These are phyloP conservation scores for Pyrenula massariospora DNA, from an alignment of 495 filamentous ascomycete genomes.

Conservation along the genomic window DNA sequence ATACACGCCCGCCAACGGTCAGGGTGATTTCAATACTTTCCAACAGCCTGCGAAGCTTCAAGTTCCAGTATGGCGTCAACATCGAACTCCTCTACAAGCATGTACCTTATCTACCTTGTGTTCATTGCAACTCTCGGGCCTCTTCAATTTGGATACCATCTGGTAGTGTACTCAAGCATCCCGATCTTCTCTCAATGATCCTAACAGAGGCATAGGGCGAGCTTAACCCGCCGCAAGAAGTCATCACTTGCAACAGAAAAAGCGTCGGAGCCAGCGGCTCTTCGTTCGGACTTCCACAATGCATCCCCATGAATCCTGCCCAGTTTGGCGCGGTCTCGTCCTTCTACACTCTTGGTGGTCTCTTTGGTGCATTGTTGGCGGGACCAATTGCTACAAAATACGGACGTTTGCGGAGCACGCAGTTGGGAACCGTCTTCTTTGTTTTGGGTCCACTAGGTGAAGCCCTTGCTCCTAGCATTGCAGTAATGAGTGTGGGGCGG, in stretches of 20 bases:
- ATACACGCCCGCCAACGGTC: too few relatives aligned
- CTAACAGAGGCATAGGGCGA: conserved; percentile 50
- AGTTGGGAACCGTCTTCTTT: conserved; percentile 62
- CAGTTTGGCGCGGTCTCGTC: conserved; percentile 75
- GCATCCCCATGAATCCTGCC: conserved; percentile 67
- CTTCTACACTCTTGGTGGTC: conserved; percentile 83
- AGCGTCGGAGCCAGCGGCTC: conserved; percentile 25
- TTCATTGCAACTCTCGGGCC: conserved; percentile 62
- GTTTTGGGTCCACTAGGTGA: conserved; percentile 64
- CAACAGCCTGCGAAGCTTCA: too few relatives aligned
- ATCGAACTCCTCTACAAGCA: neutral
- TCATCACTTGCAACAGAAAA: conserved; percentile 68
- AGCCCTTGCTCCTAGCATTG: conserved; percentile 54
- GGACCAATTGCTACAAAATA: conserved; percentile 61
- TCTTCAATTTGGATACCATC: conserved; percentile 86
- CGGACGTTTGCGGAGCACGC: conserved; percentile 64
- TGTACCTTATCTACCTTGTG: conserved; percentile 54
- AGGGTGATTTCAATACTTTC: too few relatives aligned
- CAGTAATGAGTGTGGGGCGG: conserved; percentile 57
- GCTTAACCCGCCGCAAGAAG: conserved; percentile 85
- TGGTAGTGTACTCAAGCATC: conserved; percentile 40
- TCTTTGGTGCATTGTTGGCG: conserved; percentile 68
- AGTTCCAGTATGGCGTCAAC: neutral
- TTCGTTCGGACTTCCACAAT: conserved; percentile 46
- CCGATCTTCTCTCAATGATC: neutral